Base-by-base conservation (phyloP, 495 filamentous ascomycete species). In the Hypoxylon trugodes region DNA sequence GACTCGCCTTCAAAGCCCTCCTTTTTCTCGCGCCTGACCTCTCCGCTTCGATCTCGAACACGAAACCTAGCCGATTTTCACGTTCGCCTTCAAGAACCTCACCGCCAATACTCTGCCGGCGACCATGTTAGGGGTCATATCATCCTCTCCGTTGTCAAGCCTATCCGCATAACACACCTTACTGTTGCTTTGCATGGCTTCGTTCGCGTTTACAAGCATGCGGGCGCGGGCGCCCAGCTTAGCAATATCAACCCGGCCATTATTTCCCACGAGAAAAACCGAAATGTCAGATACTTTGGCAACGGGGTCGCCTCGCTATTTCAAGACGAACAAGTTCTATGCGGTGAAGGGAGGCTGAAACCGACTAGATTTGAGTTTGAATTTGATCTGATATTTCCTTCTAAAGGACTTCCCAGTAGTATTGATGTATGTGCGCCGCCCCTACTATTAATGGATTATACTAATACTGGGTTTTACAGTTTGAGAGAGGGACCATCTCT, bases 401-500 rank as follows among this genome's bases (percentile, higher is more conserved):
- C 83, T n/a, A 87, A 89, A 65, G 84, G 87, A 6, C 79, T 98
- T 41, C 95, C 95, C 13, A 96, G 90, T 74, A 96, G 93, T 74
- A 91, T 98, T 68, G 93, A 95, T 77, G 94, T 97, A 82, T 66
- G 90, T 41, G 33, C 36, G 40, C 28, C 24, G 42, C 45, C n/a
- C 30, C 3, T 16, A 25, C 18, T 25, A 6, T 0, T 19, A 8
- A 10, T 22, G 36, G 43, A 56, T 42, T 22, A 47, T 47, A 43
- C 70, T 74, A 66, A 74, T 69, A 21, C 19, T 56, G 33, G 32
- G 4, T 19, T 46, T 37, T 35, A 21, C 73, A 97, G 93, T 98
- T 98, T 73, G 96, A 98, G 78, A 87, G 93, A 65, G 95, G 96
- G 16, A 92, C 90, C 10, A 91, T 98, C 67, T 89, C 89, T 6